Conservation (phyloP, 2,329 filamentous ascomycete genomes). For the Chalara sp. region DNA sequence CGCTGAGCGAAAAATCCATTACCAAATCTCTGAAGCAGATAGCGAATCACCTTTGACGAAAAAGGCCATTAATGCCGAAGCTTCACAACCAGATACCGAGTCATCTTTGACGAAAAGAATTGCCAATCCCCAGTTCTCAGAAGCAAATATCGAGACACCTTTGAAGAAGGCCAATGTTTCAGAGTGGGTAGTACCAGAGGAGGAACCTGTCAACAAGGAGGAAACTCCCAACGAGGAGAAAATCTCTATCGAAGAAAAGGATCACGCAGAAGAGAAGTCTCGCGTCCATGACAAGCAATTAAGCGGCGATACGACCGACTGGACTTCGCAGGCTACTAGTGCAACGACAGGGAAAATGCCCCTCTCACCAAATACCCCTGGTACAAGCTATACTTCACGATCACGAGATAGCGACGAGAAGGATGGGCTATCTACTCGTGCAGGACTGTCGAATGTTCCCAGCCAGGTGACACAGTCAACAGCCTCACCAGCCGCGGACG, state of each 20-base stretch:
- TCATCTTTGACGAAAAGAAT: too few relatives aligned
- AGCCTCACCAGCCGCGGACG: too few relatives aligned
- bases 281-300: constrained; percentile 32
- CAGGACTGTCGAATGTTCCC: neutral
- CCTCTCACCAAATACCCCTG: constrained; percentile 57
- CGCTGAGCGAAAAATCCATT: constrained; percentile 1
- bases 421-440: constrained; percentile 9
- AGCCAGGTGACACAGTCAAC: too few relatives aligned
- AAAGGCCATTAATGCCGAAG: neutral
- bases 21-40: neutral
- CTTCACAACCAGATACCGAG: too few relatives aligned
- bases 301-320: constrained; percentile 56
- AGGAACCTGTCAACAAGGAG: too few relatives aligned
- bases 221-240: too few relatives aligned
- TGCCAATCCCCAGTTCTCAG: too few relatives aligned
- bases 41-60: neutral
- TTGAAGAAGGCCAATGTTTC: too few relatives aligned
- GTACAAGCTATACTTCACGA: constrained; percentile 59
- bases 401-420: constrained; percentile 34
- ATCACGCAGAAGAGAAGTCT: too few relatives aligned
- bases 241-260: too few relatives aligned
- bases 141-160: too few relatives aligned
- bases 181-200: too few relatives aligned
- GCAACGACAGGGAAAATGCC: constrained; percentile 59
- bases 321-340: constrained; percentile 56